Evolutionary conservation across 495 filamentous ascomycete species (phyloP).

Genomic region (Aspergillus haitiensis): DNA sequence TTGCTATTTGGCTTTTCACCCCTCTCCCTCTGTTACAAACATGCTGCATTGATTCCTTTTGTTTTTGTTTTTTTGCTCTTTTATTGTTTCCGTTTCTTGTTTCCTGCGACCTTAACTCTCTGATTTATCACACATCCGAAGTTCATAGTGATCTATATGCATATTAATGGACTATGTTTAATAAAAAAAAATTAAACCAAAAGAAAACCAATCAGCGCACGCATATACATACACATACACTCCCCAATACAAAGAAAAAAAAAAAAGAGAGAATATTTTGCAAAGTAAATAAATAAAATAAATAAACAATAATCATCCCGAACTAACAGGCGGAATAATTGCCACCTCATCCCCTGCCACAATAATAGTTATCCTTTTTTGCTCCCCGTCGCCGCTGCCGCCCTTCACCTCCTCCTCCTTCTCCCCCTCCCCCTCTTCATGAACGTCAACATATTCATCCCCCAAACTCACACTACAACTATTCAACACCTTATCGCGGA

Average conservation of each 20-base stretch:
- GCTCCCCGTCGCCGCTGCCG: no score
- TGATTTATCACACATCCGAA: slow-evolving; percentile 1
- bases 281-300: neutral
- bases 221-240: no score
- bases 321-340: slow-evolving; percentile 95
- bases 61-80: neutral
- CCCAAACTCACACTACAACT: slow-evolving; percentile 86
- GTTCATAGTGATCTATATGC: neutral
- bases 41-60: neutral
- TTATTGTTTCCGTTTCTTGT: neutral
- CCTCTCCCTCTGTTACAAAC: neutral
- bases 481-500: slow-evolving; percentile 66
- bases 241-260: neutral
- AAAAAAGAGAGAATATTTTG: neutral
- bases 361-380: slow-evolving; percentile 49
- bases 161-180: neutral
- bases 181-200: slow-evolving; percentile 5
- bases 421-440: slow-evolving; percentile 42
- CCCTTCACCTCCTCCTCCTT: no score
- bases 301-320: slow-evolving; percentile 36
- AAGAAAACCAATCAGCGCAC: neutral
- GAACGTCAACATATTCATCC: slow-evolving; percentile 80
- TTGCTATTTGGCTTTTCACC: neutral
- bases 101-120: slow-evolving; percentile 17
- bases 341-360: slow-evolving; percentile 84